Conservation (phyloP, 768 basidiomycete species). For the Nidularia pulvinata region DNA sequence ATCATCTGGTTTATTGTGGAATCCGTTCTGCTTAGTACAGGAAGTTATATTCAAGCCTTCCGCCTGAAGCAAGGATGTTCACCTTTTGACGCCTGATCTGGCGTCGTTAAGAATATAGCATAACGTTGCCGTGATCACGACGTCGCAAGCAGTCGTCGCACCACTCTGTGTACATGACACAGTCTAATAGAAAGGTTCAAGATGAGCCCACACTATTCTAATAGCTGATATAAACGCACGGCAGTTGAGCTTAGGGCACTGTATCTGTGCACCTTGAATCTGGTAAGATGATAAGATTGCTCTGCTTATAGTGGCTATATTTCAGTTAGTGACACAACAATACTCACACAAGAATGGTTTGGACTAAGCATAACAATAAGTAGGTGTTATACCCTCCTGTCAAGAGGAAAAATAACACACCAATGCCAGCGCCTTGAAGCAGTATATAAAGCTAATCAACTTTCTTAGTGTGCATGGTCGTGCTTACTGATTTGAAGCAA, state of each 20-base stretch:
- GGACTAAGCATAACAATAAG: background rate
- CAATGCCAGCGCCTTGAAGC: too few species aligned
- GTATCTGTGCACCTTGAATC: background rate
- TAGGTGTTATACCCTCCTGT: background rate
- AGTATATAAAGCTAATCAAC: too few species aligned
- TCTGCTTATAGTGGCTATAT: too few species aligned
- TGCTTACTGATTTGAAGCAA: too few species aligned
- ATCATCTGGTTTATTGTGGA: conserved; percentile 6
- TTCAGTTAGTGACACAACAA: background rate
- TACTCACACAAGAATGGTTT: background rate
- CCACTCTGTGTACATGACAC: conserved; percentile 4
- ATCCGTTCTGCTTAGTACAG: conserved; percentile 1
- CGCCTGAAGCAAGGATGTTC: background rate
- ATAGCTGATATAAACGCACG: background rate
- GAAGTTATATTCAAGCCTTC: background rate
- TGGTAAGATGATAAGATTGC: background rate
- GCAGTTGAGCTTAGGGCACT: background rate
- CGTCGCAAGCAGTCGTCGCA: conserved; percentile 5
- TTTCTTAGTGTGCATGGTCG: too few species aligned
- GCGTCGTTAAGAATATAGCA: conserved; percentile 7
- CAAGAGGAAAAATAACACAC: too few species aligned
- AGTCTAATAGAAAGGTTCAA: background rate
- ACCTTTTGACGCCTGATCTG: conserved; percentile 1
- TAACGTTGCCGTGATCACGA: conserved; percentile 1
- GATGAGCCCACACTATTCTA: background rate